phyloP scores from a whole-genome alignment of 2,329 filamentous ascomycete species.

The Phialemoniopsis sp. region DNA sequence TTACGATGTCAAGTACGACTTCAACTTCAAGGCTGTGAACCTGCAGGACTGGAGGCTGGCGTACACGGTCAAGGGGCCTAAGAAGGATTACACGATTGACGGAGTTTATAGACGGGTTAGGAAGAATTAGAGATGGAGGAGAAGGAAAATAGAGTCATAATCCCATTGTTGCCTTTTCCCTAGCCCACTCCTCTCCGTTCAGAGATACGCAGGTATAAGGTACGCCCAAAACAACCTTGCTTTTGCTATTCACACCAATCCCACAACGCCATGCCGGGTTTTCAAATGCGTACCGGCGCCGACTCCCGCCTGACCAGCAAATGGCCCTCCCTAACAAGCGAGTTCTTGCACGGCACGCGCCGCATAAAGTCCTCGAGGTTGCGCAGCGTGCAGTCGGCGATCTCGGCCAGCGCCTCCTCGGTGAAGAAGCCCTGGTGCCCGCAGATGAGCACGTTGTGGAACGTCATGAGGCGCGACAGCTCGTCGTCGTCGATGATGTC shows the following conservation, averaged over 20 bases:
- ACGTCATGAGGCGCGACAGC: conserved; percentile 63
- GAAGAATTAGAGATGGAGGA: too few relatives aligned
- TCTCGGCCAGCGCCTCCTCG: conserved; percentile 59
- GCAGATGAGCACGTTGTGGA: conserved; percentile 63
- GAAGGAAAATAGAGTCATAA: not conserved
- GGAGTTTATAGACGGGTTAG: conserved; percentile 42
- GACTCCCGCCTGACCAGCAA: conserved; percentile 15
- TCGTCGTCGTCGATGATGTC: conserved; percentile 64
- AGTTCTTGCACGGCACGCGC: conserved; percentile 27
- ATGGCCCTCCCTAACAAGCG: conserved; percentile 22
- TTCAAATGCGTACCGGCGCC: conserved; percentile 29
- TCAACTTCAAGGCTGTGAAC: conserved; percentile 55
- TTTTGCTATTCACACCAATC: too few relatives aligned
- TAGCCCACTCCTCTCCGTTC: too few relatives aligned
- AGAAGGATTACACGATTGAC: conserved; percentile 66
- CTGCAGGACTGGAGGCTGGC: conserved; percentile 54
- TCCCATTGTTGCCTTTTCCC: not conserved
- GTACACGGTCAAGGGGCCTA: conserved; percentile 66
- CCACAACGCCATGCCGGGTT: too few relatives aligned
- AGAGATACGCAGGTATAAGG: too few relatives aligned
- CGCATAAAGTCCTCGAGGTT: conserved; percentile 47
- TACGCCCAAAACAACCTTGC: too few relatives aligned
- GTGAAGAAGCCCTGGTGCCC: conserved; percentile 71
- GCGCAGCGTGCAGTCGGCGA: conserved; percentile 53
- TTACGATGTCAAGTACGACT: conserved; percentile 67